Evolutionary conservation across 129 eudicot genomes (phyloP).

Genomic region (Heracleum sosnowskyi): DNA sequence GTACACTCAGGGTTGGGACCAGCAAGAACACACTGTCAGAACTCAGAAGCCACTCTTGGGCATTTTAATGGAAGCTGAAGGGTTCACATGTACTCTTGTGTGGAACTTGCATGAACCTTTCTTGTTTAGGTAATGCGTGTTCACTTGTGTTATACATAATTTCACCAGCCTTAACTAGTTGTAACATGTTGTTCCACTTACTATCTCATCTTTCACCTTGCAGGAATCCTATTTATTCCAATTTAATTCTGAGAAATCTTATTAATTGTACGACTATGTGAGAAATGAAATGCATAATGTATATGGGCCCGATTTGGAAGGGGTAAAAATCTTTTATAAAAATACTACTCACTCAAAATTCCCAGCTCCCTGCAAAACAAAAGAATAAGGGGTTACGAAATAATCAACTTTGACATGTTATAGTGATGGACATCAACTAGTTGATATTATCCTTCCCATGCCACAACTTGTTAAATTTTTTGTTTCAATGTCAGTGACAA

Average conservation of each 20-base stretch:
- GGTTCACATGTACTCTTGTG: not conserved
- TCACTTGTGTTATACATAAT: not conserved
- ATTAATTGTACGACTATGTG: not conserved
- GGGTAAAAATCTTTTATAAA: not conserved
- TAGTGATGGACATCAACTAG: no score
- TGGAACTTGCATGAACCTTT: not conserved
- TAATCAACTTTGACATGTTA: no score
- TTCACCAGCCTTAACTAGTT: not conserved
- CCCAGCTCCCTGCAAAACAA: not conserved
- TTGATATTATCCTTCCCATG: no score
- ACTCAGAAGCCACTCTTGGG: slow-evolving; percentile 5
- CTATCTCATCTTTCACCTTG: not conserved
- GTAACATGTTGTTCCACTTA: not conserved
- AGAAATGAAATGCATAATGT: not conserved
- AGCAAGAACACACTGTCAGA: slow-evolving; percentile 3
- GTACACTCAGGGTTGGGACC: slow-evolving; percentile 3
- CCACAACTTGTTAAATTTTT: no score
- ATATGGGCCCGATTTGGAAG: not conserved
- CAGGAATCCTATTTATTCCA: not conserved
- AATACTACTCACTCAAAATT: no score
- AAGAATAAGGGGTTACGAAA: not conserved
- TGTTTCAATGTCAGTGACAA: no score
- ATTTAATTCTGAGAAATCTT: not conserved
- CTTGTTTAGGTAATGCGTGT: slow-evolving; percentile 3
- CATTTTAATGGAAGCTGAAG: not conserved